Percentiles rank a stretch among this genome's conserved stretches.
These are phyloP conservation scores for Russula lepida DNA, from an alignment of 768 basidiomycete genomes.

Conservation along the genomic window DNA sequence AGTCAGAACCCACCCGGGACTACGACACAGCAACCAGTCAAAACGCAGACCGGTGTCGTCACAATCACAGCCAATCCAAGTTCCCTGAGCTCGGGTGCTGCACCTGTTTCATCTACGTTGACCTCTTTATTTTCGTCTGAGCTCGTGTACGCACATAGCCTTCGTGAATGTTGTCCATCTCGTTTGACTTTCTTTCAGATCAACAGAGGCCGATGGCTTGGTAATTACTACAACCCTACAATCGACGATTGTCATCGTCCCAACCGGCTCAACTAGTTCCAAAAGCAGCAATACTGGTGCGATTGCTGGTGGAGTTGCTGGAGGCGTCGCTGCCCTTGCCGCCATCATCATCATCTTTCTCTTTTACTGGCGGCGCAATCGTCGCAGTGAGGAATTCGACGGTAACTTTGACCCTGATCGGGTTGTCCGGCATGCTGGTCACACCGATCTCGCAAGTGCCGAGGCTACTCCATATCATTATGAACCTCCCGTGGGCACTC, in stretches of 20 bases:
- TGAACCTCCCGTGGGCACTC: conserved; percentile 22
- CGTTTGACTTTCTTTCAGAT: not conserved
- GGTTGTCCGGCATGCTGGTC: conserved; percentile 27
- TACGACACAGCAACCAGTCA: not conserved
- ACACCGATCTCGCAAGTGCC: conserved; percentile 18
- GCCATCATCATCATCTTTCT: conserved; percentile 25
- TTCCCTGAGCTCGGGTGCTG: not conserved
- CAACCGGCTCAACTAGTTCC: conserved; percentile 18
- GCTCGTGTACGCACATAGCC: not conserved
- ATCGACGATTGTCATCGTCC: conserved; percentile 22
- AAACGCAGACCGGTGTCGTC: too few relatives aligned
- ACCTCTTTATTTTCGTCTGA: conserved; percentile 4
- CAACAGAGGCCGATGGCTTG: conserved; percentile 13
- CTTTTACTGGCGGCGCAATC: conserved; percentile 27
- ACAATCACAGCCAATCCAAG: not conserved
- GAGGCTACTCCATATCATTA: conserved; percentile 20
- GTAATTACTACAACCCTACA: conserved; percentile 10
- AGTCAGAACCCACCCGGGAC: not conserved
- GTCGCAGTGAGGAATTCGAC: conserved; percentile 36
- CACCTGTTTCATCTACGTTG: not conserved
- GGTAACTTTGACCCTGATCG: conserved; percentile 44
- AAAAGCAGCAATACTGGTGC: conserved; percentile 21
- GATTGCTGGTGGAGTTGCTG: conserved; percentile 28
- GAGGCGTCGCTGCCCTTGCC: conserved; percentile 23
- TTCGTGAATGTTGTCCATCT: not conserved